These are phyloP conservation scores for Dissoconium aciculare DNA, from an alignment of 2,329 filamentous ascomycete genomes.

Conservation along the genomic window DNA sequence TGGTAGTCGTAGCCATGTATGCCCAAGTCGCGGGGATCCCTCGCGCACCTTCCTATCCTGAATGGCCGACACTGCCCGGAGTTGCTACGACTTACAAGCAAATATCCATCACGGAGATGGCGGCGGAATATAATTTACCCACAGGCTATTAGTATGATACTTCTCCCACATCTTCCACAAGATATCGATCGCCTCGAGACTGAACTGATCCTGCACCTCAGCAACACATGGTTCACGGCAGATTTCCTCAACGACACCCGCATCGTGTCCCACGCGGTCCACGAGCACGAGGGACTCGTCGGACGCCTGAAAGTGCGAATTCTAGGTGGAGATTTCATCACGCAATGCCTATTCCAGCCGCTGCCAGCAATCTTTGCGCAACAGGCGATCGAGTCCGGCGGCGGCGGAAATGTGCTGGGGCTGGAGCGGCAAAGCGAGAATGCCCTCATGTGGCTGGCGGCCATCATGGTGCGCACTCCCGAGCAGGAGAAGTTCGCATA, in stretches of 20 bases:
- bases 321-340: conserved; percentile 16
- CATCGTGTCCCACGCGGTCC: conserved; percentile 16
- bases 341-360: conserved; percentile 8
- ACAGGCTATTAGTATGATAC: no score
- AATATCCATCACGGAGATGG: no score
- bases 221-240: conserved; percentile 23
- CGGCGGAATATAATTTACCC: no score
- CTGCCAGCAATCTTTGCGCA: conserved; percentile 19
- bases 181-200: no score
- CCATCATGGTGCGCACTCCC: conserved; percentile 13
- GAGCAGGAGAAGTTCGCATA: conserved; percentile 17
- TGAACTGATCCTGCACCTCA: no score
- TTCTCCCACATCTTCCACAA: no score
- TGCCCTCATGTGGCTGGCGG: conserved; percentile 18
- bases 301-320: conserved; percentile 12
- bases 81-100: no score
- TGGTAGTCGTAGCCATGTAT: no score
- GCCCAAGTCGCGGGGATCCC: no score
- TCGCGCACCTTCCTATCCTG: no score
- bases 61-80: no score
- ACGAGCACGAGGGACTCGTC: conserved; percentile 17
- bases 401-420: conserved; percentile 23
- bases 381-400: conserved; percentile 21
- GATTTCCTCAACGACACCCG: conserved; percentile 21
- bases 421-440: conserved; percentile 22